Evolutionary conservation across 306 rosid genomes (phyloP).

Genomic region (Gastrolobium villosum): DNA sequence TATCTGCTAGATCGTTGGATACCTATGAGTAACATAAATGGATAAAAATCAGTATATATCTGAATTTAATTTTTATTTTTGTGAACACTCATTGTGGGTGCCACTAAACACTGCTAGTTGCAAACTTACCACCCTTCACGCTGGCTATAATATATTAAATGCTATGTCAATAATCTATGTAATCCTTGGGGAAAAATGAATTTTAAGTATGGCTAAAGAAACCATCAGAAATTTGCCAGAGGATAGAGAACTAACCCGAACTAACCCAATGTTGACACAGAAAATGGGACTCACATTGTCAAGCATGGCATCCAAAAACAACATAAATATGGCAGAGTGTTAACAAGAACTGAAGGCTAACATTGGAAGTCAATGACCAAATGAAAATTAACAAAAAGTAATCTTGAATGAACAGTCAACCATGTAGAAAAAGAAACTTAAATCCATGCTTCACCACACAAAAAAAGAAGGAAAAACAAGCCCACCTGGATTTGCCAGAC

Average conservation of each 20-base stretch:
- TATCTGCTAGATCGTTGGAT: conserved; percentile 86
- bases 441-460: conserved; percentile 20
- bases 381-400: not conserved
- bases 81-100: not conserved
- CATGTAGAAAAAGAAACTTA: not conserved
- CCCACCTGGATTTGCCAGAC: conserved; percentile 85
- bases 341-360: conserved; percentile 11
- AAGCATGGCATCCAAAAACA: not conserved
- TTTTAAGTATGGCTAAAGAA: not conserved
- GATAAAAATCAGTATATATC: conserved; percentile 20
- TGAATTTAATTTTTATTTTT: not conserved
- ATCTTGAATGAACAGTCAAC: conserved; percentile 29
- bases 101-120: not conserved
- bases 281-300: not conserved
- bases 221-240: not conserved
- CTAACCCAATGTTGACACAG: not conserved
- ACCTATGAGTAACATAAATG: conserved; percentile 64
- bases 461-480: conserved; percentile 2
- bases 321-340: not conserved
- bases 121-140: not conserved
- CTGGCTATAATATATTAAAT: not conserved
- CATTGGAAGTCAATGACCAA: not conserved
- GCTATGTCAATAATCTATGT: not conserved
- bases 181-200: not conserved
- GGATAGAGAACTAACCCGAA: not conserved